Conservation (phyloP, 495 filamentous ascomycete species). For the Lasiosphaeria miniovina region DNA sequence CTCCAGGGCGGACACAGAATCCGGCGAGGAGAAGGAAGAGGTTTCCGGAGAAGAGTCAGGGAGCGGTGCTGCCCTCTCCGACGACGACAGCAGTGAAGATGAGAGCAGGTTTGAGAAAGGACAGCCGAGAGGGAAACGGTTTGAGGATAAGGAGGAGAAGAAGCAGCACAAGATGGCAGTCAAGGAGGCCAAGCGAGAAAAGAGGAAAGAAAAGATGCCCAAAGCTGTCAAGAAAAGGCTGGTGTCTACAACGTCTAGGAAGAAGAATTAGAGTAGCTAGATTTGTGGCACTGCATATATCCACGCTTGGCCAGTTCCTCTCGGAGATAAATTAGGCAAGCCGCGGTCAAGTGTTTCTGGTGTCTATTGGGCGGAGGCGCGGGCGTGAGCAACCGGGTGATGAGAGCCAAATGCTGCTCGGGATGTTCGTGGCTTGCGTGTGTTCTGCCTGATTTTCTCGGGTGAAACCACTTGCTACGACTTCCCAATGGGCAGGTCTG, state of each 20-base stretch:
- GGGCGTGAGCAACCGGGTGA: constrained; percentile 29
- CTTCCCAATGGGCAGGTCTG: constrained; percentile 1
- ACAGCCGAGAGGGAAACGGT: constrained; percentile 77
- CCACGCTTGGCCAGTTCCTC: not conserved
- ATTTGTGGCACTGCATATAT: constrained; percentile 1
- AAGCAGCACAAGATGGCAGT: constrained; percentile 84
- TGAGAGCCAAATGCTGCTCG: constrained; percentile 26
- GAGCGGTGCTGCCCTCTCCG: constrained; percentile 36
- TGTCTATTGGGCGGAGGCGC: not conserved
- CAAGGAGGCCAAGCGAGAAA: constrained; percentile 91
- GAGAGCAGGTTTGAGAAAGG: constrained; percentile 59
- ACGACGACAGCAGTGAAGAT: constrained; percentile 42
- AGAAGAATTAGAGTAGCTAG: constrained; percentile 30
- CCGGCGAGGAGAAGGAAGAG: constrained; percentile 37
- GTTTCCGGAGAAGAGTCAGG: constrained; percentile 38
- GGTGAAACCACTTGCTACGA: not conserved
- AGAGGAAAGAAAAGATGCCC: constrained; percentile 89
- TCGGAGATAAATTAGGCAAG: not conserved
- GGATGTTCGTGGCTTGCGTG: not conserved
- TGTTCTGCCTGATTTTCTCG: not conserved
- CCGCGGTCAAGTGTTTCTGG: not conserved
- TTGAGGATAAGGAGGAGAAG: constrained; percentile 87
- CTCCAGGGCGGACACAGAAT: constrained; percentile 1
- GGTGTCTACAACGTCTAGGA: constrained; percentile 43
- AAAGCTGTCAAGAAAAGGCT: constrained; percentile 89